Evolutionary conservation across 768 basidiomycete genomes (phyloP).

Genomic region (Daedaleopsis nitida): DNA sequence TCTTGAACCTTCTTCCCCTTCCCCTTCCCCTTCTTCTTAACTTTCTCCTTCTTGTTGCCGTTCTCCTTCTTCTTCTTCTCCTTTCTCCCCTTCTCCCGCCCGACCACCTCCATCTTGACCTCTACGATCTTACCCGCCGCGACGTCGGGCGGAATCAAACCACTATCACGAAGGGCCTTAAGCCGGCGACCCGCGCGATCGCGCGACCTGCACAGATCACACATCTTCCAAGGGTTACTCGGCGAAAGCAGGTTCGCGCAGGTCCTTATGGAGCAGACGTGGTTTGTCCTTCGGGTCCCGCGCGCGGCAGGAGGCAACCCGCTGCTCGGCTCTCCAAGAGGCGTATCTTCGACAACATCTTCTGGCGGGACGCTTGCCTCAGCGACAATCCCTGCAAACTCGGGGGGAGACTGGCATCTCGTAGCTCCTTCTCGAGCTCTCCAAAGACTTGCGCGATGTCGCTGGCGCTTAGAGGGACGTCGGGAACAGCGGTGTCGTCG

Average conservation of each 20-base stretch:
- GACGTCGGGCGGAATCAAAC: conserved; percentile 18
- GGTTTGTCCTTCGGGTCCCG: conserved; percentile 36
- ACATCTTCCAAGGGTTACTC: conserved; percentile 49
- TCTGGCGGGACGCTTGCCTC: conserved; percentile 1
- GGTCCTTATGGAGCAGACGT: conserved; percentile 40
- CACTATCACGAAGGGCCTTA: conserved; percentile 32
- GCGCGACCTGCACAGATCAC: conserved; percentile 45
- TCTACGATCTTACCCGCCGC: conserved; percentile 8
- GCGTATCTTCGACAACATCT: conserved; percentile 3
- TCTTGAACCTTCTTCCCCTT: background rate
- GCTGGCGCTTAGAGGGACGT: background rate
- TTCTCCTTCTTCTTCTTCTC: conserved; percentile 8
- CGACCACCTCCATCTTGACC: conserved; percentile 11
- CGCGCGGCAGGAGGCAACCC: conserved; percentile 33
- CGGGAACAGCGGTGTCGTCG: background rate
- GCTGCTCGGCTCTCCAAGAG: conserved; percentile 11
- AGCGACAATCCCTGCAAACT: background rate
- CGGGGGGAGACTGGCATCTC: conserved; percentile 3
- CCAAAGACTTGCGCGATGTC: conserved; percentile 1
- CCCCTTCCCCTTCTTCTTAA: conserved; percentile 4
- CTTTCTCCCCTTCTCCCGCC: background rate
- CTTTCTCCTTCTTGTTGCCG: conserved; percentile 8
- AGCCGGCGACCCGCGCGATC: conserved; percentile 35
- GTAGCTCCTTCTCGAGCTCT: conserved; percentile 8
- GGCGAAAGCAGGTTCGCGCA: conserved; percentile 49